Evolutionary conservation across 345 rosid species (phyloP).

Genomic region (Psidium guajava): DNA sequence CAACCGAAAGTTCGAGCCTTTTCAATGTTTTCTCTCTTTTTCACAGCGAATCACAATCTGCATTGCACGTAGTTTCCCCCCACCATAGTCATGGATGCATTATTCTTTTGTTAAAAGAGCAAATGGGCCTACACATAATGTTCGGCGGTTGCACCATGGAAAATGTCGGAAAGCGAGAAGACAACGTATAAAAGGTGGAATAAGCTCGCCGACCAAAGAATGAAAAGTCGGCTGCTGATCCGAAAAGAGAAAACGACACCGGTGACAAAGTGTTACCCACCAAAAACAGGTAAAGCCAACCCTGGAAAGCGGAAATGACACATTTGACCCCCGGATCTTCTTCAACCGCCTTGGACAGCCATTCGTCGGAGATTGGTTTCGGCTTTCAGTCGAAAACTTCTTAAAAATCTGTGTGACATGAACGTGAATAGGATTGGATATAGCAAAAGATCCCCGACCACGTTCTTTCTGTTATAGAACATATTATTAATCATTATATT

Average conservation of each 20-base stretch:
- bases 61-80: slow-evolving; percentile 29
- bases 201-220: slow-evolving; percentile 25
- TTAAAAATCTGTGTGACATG: neutral
- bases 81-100: neutral
- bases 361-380: neutral
- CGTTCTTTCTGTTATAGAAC: neutral
- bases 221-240: slow-evolving; percentile 33
- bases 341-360: neutral
- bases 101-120: neutral
- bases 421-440: neutral
- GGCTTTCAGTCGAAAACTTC: neutral
- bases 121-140: neutral
- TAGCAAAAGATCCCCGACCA: neutral
- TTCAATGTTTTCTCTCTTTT: neutral
- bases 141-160: neutral
- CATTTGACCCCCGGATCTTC: neutral
- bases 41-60: slow-evolving; percentile 1
- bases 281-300: neutral
- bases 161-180: neutral
- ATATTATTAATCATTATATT: neutral
- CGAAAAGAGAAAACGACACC: slow-evolving; percentile 12
- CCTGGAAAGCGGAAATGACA: neutral
- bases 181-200: neutral
- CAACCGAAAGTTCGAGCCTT: slow-evolving; percentile 9
- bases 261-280: slow-evolving; percentile 6